A percentile compares a stretch with the other conserved stretches of the same genome.
Conservation (phyloP, 345 rosid genomes). For the Linum usitatissimum region DNA sequence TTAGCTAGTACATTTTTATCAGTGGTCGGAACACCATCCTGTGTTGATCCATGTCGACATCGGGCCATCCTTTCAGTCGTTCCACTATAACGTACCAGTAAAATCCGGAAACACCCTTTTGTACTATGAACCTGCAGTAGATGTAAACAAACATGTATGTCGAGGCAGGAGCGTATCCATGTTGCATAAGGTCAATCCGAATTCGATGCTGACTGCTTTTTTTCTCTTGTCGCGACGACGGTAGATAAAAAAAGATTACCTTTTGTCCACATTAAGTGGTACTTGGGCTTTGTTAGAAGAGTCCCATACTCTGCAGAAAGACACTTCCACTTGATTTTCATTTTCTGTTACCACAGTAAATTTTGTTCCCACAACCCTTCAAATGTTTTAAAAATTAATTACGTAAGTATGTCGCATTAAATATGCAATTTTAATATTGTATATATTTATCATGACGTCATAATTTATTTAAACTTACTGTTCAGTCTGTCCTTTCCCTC, state of each 20-base stretch:
- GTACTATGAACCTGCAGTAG: constrained; percentile 31
- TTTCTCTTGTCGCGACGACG: too few species aligned
- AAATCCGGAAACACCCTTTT: constrained; percentile 55
- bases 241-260: constrained; percentile 12
- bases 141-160: too few species aligned
- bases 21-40: constrained; percentile 74
- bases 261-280: constrained; percentile 80
- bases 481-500: constrained; percentile 8
- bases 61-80: constrained; percentile 67
- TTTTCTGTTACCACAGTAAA: constrained; percentile 34
- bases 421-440: not conserved
- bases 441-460: too few species aligned
- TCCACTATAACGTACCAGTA: constrained; percentile 63
- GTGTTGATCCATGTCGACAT: constrained; percentile 74
- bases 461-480: too few species aligned
- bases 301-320: constrained; percentile 56
- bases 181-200: too few species aligned
- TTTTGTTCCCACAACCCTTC: constrained; percentile 42
- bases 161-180: too few species aligned
- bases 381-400: not conserved
- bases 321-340: constrained; percentile 56
- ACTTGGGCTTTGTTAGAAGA: constrained; percentile 18
- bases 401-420: too few species aligned
- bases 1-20: constrained; percentile 34
- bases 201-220: too few species aligned